These are phyloP conservation scores for Pseudoneurospora amorphoporcata DNA, from an alignment of 495 filamentous ascomycete genomes.

Conservation along the genomic window DNA sequence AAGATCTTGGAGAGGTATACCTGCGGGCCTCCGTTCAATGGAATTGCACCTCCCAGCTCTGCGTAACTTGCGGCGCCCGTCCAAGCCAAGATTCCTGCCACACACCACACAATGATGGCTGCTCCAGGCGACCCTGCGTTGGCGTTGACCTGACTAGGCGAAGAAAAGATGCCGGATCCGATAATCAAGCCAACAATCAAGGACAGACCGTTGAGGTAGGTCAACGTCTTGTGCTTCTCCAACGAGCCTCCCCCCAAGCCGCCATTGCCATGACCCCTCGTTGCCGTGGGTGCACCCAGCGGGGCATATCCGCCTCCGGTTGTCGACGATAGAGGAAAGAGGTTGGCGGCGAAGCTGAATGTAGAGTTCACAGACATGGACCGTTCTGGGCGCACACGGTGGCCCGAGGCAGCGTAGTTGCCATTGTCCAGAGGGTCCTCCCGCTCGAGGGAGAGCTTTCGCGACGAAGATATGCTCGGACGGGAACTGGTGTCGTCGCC, in stretches of 20 bases:
- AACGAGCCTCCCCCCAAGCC: conserved; percentile 48
- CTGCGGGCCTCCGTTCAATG: conserved; percentile 88
- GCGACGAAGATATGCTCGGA: conserved; percentile 81
- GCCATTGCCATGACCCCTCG: conserved; percentile 31
- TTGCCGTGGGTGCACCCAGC: conserved; percentile 57
- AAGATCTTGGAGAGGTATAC: conserved; percentile 93
- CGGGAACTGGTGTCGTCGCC: conserved; percentile 54
- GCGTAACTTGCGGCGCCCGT: conserved; percentile 94
- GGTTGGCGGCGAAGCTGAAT: conserved; percentile 84
- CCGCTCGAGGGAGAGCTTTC: conserved; percentile 78
- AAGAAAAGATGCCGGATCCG: conserved; percentile 94
- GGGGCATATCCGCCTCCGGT: conserved; percentile 64
- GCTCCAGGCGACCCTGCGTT: conserved; percentile 91
- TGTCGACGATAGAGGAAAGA: conserved; percentile 88
- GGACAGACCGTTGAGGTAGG: conserved; percentile 86
- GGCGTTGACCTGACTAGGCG: conserved; percentile 84
- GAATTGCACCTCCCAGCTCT: conserved; percentile 90
- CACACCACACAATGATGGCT: conserved; percentile 76
- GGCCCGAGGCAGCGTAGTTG: conserved; percentile 36
- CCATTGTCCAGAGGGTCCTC: conserved; percentile 65
- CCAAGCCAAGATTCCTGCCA: conserved; percentile 89
- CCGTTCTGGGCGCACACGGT: conserved; percentile 44
- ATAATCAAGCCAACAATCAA: conserved; percentile 89
- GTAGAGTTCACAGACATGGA: conserved; percentile 84
- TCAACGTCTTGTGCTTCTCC: conserved; percentile 91